A percentile compares a stretch with the other conserved stretches of the same genome.
These are phyloP conservation scores for Arachis hypogaea DNA, from an alignment of 306 rosid species.

Conservation along the genomic window DNA sequence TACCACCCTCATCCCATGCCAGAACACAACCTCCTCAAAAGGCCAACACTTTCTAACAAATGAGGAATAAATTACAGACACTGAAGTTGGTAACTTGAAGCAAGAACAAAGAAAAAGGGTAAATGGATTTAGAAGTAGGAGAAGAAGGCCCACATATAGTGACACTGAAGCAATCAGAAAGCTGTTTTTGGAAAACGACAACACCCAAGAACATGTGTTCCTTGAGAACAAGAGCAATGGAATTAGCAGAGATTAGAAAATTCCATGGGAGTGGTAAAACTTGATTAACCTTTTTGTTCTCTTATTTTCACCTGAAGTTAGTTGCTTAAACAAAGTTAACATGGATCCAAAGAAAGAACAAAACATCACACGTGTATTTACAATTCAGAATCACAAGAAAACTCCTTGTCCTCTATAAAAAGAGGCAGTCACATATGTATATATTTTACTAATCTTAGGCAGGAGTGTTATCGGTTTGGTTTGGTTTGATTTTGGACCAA, in stretches of 20 bases:
- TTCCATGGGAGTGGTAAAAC: constrained; percentile 48
- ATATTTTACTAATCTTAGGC: neutral
- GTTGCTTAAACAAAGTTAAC: constrained; percentile 31
- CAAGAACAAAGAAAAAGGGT: constrained; percentile 51
- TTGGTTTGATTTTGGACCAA: too few species aligned
- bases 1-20: constrained; percentile 60
- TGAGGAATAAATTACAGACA: constrained; percentile 38
- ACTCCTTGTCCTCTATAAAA: constrained; percentile 15
- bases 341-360: constrained; percentile 29
- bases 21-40: constrained; percentile 40
- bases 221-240: constrained; percentile 45
- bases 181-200: constrained; percentile 54
- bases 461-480: too few species aligned
- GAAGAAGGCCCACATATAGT: constrained; percentile 53
- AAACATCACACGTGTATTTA: constrained; percentile 10
- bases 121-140: constrained; percentile 42
- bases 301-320: constrained; percentile 40
- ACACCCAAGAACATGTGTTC: constrained; percentile 36
- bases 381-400: neutral
- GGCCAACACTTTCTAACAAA: constrained; percentile 32
- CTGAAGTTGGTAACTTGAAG: constrained; percentile 57
- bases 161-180: constrained; percentile 52
- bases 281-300: neutral
- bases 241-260: constrained; percentile 49
- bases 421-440: neutral